Base-by-base conservation (phyloP, 768 basidiomycete genomes). In the Tubosaeta brunneosetosa region DNA sequence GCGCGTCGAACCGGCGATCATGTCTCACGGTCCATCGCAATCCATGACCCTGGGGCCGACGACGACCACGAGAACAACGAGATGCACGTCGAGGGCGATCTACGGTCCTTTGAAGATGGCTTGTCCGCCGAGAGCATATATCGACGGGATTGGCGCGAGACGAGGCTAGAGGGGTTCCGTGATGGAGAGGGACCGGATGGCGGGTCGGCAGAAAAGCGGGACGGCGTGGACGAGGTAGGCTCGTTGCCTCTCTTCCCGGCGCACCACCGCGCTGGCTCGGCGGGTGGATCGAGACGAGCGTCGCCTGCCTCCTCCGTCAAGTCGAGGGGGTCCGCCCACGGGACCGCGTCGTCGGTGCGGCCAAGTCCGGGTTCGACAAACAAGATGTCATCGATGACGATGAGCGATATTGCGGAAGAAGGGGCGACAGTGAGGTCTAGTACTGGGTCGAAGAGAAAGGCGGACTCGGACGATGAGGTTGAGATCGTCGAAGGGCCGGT, bases 61-160 rank as follows among this genome's bases (percentile, higher is more conserved):
- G 70, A 77, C 47, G 57, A 66, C 6, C 6, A 52, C n/a, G 58
- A 50, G 58, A 37, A 34, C 29, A 11, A 49, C 36, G 45, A 43
- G 27, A 47, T 46, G 57, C 61, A 60, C 12, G 61, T 72, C 40
- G 74, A 80, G 53, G 72, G 73, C 12, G 76, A 77, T 49, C 58
- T 83, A 9, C 74, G 79, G n/a, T 70, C 74, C 11, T 86, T 90
- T 55, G 82, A 86, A 62, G 88, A 89, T 56, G 81, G 80, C 0
- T 59, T 85, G 7, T 74, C 76, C 0, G 70, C 76, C 0, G 87
- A 91, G 60, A 83, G 75, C 52, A 57, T 88, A 3, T 88, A 88
- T 65, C 74, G 77, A 51, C 76, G 88, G 26, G 89, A 91, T 64
- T 91, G 87, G 86, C 75, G 86, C 44, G 88, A 90, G 67, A 82